Percentiles rank a stretch among this genome's conserved stretches.
These are phyloP conservation scores for Drosera capensis DNA, from an alignment of 148 eudicot species.

Conservation along the genomic window DNA sequence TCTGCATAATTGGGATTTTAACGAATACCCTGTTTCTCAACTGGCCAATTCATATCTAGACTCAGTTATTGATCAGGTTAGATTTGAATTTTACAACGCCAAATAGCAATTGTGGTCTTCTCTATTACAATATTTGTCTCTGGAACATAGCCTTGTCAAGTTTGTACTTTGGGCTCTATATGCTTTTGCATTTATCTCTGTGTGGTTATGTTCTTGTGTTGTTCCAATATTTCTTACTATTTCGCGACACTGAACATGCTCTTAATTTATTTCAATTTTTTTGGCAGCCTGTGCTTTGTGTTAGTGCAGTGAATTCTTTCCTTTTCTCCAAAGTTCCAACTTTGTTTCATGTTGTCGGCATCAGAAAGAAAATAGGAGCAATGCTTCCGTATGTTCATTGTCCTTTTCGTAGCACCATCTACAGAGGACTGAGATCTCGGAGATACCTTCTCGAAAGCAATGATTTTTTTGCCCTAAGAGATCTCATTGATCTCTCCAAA, in stretches of 20 bases:
- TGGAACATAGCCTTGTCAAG: too few species aligned
- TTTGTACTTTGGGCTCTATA: too few species aligned
- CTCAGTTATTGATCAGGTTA: slow-evolving; percentile 29
- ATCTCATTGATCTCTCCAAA: slow-evolving; percentile 84
- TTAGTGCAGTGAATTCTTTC: slow-evolving; percentile 80
- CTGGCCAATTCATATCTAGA: slow-evolving; percentile 83
- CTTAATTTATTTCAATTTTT: slow-evolving; percentile 6
- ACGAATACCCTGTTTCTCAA: slow-evolving; percentile 71
- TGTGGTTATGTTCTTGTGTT: too few species aligned
- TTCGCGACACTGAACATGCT: background rate
- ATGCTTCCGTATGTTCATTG: slow-evolving; percentile 81
- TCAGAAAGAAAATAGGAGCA: slow-evolving; percentile 62
- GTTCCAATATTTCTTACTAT: too few species aligned
- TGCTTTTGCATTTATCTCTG: too few species aligned
- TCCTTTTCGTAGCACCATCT: slow-evolving; percentile 71
- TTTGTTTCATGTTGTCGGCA: slow-evolving; percentile 52
- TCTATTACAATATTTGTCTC: too few species aligned
- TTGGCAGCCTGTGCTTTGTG: slow-evolving; percentile 98
- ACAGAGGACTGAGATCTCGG: slow-evolving; percentile 73
- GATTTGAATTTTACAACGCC: background rate
- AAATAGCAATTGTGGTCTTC: too few species aligned
- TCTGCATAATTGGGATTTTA: slow-evolving; percentile 93
- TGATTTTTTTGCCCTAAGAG: slow-evolving; percentile 85
- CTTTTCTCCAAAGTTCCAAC: slow-evolving; percentile 74
- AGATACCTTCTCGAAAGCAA: slow-evolving; percentile 88